Conservation (phyloP, 192 early-diverging fungal species). For the Spizellomyces punctatus region DNA sequence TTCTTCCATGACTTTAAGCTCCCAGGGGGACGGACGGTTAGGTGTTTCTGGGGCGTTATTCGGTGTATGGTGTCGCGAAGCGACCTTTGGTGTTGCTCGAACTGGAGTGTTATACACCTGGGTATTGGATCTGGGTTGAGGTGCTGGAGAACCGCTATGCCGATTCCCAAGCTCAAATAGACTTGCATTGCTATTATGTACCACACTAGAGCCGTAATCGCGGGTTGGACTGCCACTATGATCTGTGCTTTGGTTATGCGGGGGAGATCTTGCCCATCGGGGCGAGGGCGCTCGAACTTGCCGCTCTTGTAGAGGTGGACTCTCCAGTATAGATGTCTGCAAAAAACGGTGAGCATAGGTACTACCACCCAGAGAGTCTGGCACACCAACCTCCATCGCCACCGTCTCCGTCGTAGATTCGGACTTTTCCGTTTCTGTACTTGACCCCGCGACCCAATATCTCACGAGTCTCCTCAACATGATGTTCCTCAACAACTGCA, state of each 20-base stretch:
- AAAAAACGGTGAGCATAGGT: not conserved
- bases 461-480: not conserved
- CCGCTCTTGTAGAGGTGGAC: not conserved
- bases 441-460: not conserved
- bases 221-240: too few relatives aligned
- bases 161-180: not conserved
- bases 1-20: slow-evolving; percentile 1
- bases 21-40: not conserved
- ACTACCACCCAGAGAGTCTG: not conserved
- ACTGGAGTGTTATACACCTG: not conserved
- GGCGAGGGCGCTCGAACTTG: not conserved
- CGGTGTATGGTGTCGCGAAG: not conserved
- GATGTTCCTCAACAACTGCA: too few relatives aligned
- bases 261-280: not conserved
- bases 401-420: not conserved
- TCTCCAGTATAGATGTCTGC: not conserved
- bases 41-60: not conserved
- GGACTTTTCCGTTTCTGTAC: not conserved
- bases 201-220: too few relatives aligned
- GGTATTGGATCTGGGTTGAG: too few relatives aligned
- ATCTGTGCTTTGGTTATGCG: not conserved
- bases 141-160: not conserved
- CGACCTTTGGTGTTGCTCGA: not conserved
- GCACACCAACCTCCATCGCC: not conserved
- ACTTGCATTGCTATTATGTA: not conserved